Evolutionary conservation across 768 basidiomycete genomes (phyloP).

Genomic region (Pisolithus albus): DNA sequence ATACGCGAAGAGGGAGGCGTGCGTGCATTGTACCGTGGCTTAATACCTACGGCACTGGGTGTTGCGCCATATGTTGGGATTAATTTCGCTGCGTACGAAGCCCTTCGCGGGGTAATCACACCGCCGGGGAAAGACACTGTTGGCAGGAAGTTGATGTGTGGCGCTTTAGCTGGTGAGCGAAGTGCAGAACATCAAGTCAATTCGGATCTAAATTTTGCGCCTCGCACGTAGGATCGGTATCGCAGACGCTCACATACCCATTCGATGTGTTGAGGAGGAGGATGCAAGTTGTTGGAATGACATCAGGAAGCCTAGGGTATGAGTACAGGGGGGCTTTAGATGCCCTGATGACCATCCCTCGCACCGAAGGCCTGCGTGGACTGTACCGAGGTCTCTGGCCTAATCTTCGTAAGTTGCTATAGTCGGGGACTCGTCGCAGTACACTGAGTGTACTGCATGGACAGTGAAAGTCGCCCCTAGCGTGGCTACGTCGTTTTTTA

Average conservation of each 20-base stretch:
- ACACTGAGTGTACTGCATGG: conserved; percentile 5
- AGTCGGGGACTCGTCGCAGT: conserved; percentile 2
- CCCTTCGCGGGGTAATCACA: conserved; percentile 64
- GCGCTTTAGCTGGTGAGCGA: conserved; percentile 71
- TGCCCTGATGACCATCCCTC: conserved; percentile 62
- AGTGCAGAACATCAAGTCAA: neutral
- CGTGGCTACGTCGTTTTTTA: conserved; percentile 82
- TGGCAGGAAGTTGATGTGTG: conserved; percentile 70
- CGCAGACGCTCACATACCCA: conserved; percentile 92
- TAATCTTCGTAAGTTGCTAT: conserved; percentile 59
- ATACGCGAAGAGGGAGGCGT: conserved; percentile 90
- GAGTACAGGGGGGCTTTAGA: conserved; percentile 79
- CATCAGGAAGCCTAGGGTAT: conserved; percentile 45
- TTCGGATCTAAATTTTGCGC: conserved; percentile 3
- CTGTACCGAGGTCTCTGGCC: conserved; percentile 87
- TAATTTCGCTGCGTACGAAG: conserved; percentile 94
- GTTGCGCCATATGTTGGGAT: conserved; percentile 88
- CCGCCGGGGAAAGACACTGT: conserved; percentile 73
- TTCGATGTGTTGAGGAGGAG: conserved; percentile 92
- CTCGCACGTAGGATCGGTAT: conserved; percentile 60
- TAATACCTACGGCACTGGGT: conserved; percentile 78
- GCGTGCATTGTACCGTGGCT: conserved; percentile 77
- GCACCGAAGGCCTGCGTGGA: conserved; percentile 67
- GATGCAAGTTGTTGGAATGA: conserved; percentile 90
- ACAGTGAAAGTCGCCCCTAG: conserved; percentile 88